Evolutionary conservation across 1,284 basidiomycete species (phyloP), one percentile per base, ranked within the genome.

Genomic region (Microbotryum lychnidis-dioicae): DNA sequence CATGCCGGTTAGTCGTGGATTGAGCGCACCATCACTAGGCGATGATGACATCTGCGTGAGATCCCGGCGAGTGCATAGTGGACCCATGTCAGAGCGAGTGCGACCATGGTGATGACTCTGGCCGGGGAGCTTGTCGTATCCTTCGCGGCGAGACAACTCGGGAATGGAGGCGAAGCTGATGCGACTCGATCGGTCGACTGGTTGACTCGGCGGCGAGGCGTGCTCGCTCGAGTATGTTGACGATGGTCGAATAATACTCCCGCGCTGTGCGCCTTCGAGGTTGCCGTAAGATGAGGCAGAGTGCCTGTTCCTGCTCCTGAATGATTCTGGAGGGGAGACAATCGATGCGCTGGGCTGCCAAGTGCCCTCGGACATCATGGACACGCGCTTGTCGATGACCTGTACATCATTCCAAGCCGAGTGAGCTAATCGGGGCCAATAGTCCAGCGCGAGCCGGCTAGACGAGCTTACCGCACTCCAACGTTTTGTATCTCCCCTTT

Each of bases 381-480:
- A 69, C 67, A 69, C 65, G 25, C 67, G 63, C 16, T 69, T 27
- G 54, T 69, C 67, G 51, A 69, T 63, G 6, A 65, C 67, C 67
- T 68, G 48, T 2, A 4, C 14, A 4, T 31, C 37, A 42, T 18
- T 42, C 37, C 37, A 42, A 16, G 18, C 1, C 37, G 16, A 8
- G 9, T n/a, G 31, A 48, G 45, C 21, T 46, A 31, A 31, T 2
- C 31, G 47, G 10, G 20, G 16, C 8, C 23, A n/a, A 18, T 18
- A 23, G 18, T 25, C 27, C 31, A 21, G 25, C 23, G 25, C 31
- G 20, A n/a, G n/a, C 25, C 10, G 7, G 25, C 23, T 16, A n/a
- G 4, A 7, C 4, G 18, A 14, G 57, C 66, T 37, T 37, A 66
- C 67, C 6, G 64, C 64, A 44, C 57, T 60, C 60, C 63, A 66